Percentiles rank a stretch among this genome's conserved stretches.
These are phyloP conservation scores for Sporobolomyces phaffii DNA, from an alignment of 768 basidiomycete genomes.

Conservation along the genomic window DNA sequence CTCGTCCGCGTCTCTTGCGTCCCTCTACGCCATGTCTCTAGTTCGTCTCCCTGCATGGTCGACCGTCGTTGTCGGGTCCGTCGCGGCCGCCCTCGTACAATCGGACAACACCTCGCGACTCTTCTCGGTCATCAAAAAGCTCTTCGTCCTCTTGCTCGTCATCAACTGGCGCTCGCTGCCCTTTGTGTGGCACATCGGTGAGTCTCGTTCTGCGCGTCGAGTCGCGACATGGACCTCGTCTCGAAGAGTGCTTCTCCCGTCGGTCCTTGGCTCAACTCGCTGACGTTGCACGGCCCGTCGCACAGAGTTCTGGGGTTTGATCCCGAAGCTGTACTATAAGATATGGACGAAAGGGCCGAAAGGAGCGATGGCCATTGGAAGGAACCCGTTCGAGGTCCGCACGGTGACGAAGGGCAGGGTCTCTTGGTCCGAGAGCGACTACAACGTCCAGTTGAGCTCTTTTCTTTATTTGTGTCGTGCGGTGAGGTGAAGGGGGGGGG, in stretches of 20 bases:
- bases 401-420: constrained; percentile 16
- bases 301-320: constrained; percentile 9
- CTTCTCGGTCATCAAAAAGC: constrained; percentile 7
- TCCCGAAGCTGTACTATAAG: constrained; percentile 18
- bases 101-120: not conserved
- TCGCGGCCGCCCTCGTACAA: constrained; percentile 8
- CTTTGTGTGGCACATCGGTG: constrained; percentile 31
- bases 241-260: too few species aligned
- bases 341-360: constrained; percentile 15
- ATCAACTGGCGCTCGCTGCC: constrained; percentile 28
- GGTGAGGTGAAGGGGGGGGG: too few species aligned
- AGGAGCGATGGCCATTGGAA: constrained; percentile 21
- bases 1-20: too few species aligned
- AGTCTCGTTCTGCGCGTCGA: not conserved
- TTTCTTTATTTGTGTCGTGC: not conserved
- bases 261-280: too few species aligned
- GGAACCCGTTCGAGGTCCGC: constrained; percentile 19
- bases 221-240: not conserved
- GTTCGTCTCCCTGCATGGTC: constrained; percentile 11
- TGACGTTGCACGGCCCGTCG: too few species aligned
- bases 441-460: constrained; percentile 30
- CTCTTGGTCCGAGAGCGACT: constrained; percentile 5
- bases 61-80: constrained; percentile 1
- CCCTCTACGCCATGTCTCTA: too few species aligned
- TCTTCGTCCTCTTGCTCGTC: constrained; percentile 15